These are phyloP conservation scores for Panaeolus papilionaceus DNA, from an alignment of 768 basidiomycete genomes.

Conservation along the genomic window DNA sequence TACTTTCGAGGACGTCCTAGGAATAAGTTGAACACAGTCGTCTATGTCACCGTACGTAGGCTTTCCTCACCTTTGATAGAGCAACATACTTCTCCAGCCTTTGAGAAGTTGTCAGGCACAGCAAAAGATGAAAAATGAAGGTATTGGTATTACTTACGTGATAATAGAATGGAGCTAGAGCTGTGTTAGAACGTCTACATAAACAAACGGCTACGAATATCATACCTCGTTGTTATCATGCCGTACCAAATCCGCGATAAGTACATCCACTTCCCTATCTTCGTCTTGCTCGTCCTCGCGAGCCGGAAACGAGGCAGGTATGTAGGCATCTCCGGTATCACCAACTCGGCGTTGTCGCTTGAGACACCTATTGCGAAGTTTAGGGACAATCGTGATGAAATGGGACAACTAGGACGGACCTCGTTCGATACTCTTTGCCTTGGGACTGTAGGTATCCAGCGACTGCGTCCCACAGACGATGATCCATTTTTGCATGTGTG, in stretches of 20 bases:
- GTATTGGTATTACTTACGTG: constrained; percentile 39
- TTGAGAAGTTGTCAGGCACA: neutral
- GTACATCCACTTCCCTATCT: constrained; percentile 17
- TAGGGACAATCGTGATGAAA: constrained; percentile 5
- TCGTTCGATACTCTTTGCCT: constrained; percentile 53
- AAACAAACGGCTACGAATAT: neutral
- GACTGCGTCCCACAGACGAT: constrained; percentile 41
- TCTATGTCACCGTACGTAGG: neutral
- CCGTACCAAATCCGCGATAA: constrained; percentile 39
- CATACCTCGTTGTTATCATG: constrained; percentile 55
- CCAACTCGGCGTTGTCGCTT: constrained; percentile 41
- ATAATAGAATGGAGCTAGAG: constrained; percentile 58
- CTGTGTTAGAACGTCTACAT: constrained; percentile 1
- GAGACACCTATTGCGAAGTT: constrained; percentile 43
- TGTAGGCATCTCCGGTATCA: constrained; percentile 44
- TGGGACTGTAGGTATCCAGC: constrained; percentile 39
- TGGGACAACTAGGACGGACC: constrained; percentile 38
- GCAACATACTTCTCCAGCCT: constrained; percentile 52
- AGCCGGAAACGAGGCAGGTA: constrained; percentile 52
- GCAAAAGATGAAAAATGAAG: constrained; percentile 9
- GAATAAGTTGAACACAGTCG: neutral
- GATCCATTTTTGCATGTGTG: constrained; percentile 39
- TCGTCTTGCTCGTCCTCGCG: constrained; percentile 24
- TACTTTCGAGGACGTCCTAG: constrained; percentile 44
- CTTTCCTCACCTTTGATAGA: constrained; percentile 41